phyloP scores from a whole-genome alignment of 2,329 filamentous ascomycete species.

The Tolypocladium amazonense region DNA sequence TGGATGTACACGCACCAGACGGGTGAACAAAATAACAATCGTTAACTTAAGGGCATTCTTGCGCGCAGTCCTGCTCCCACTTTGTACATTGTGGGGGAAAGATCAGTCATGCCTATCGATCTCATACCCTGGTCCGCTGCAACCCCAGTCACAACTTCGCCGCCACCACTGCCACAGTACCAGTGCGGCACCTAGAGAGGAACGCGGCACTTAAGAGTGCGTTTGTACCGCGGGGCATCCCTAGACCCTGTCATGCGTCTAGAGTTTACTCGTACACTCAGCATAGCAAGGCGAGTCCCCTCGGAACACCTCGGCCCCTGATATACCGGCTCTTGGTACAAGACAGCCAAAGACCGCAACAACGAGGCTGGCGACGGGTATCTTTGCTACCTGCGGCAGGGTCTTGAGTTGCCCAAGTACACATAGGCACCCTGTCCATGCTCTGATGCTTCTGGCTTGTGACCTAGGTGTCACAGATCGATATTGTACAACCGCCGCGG shows the following conservation, averaged over 20 bases:
- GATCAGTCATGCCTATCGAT: background rate
- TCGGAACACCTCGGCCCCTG: background rate
- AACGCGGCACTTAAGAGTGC: background rate
- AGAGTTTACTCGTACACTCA: background rate
- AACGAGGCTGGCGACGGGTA: background rate
- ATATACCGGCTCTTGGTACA: background rate
- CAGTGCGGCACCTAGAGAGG: constrained; percentile 4
- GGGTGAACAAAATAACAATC: background rate
- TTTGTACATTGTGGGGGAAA: background rate
- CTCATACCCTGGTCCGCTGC: constrained; percentile 4
- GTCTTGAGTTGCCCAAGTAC: background rate
- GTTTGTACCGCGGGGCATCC: background rate
- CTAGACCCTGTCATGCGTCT: background rate
- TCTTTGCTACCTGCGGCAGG: background rate
- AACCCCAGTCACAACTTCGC: constrained; percentile 5
- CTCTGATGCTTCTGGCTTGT: background rate
- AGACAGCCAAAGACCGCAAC: background rate
- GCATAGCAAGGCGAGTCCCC: background rate
- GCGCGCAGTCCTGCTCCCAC: background rate
- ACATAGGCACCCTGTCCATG: background rate
- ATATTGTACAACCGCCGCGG: constrained; percentile 8
- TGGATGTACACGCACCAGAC: background rate
- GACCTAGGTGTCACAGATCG: constrained; percentile 9
- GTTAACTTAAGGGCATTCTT: background rate
- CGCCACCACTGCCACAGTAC: constrained; percentile 3